Evolutionary conservation across 2,329 filamentous ascomycete species (phyloP), one percentile per base, ranked within the genome.

Genomic region (Nothophaeocryptopus gaeumannii): DNA sequence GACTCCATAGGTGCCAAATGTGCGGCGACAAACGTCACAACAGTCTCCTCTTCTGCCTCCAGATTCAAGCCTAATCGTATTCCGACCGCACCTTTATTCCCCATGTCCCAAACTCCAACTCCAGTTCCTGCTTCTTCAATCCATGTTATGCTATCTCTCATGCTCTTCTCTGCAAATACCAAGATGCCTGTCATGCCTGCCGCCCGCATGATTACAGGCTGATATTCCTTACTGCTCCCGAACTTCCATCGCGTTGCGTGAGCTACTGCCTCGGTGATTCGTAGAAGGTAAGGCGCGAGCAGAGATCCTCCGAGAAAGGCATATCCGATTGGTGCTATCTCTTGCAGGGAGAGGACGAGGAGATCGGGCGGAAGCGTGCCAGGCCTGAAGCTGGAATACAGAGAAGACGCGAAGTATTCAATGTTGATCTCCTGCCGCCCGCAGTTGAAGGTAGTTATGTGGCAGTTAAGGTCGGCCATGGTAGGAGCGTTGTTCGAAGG

Each of bases 31-130:
- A 97, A 93, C 0, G 89, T 96, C 47, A 96, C 69, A 61, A 85
- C 79, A 4, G 62, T 64, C 3, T 73, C 67, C 35, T 74, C 72
- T 4, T 68, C 64, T 26, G 20, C 20, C 20, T 26, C 20, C 20
- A 26, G 20, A 5, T 70, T 63, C 61, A 88, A 85, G 11, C 82
- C 77, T 37, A 93, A 70, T 31, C 90, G 79, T 53, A 92, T 77
- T 0, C 86, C 93, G 0, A 95, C 86, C 3, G 90, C 92, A 29
- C 92, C 93, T 71, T 99, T 99, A 70, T 96, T 96, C 12, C 90
- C 93, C 86, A 96, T 93, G 42, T 92, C 86, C 50, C 84, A 85
- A 1, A 90, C 70, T 0, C 93, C 93, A 41, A 96, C 86, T 0
- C 93, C 91, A 2, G 90, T 85, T 45, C 87, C 88, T 2, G 86